These are phyloP conservation scores for Bacterosira constricta DNA, from an alignment of 108 stramenopile genomes.

Conservation along the genomic window DNA sequence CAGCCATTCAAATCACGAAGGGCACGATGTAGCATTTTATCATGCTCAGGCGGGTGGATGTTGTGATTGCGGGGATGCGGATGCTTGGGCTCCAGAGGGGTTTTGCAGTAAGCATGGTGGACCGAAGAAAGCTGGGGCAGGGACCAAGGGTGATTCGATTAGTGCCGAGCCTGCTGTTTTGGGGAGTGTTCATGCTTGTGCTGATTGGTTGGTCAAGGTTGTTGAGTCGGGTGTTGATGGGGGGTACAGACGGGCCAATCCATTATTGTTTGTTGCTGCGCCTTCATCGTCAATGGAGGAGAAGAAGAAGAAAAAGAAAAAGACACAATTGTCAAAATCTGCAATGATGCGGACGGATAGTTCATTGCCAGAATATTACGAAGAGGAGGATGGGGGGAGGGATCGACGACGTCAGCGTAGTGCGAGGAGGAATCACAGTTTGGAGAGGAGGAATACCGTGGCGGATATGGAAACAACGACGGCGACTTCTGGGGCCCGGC, in stretches of 20 bases:
- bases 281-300: background rate
- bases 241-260: constrained; percentile 41
- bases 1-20: constrained; percentile 84
- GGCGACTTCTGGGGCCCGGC: background rate
- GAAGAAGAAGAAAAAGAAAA: background rate
- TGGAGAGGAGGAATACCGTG: constrained; percentile 35
- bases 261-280: background rate
- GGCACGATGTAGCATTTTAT: constrained; percentile 97
- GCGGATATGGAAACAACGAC: constrained; percentile 31
- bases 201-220: constrained; percentile 38
- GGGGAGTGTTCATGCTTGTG: constrained; percentile 33
- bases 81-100: constrained; percentile 95
- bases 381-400: constrained; percentile 16
- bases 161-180: constrained; percentile 39
- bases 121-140: background rate
- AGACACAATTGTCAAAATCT: too few species aligned
- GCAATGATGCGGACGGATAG: constrained; percentile 8
- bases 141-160: background rate
- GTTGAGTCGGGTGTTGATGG: constrained; percentile 38
- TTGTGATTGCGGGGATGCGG: constrained; percentile 98
- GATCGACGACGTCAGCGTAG: constrained; percentile 11
- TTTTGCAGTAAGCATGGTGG: constrained; percentile 59
- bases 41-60: constrained; percentile 96
- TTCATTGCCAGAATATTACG: constrained; percentile 12
- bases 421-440: constrained; percentile 22